Percentiles rank a stretch among this genome's conserved stretches.
Conservation (phyloP, 73 alveolate species). For the Urostyla sp. region DNA sequence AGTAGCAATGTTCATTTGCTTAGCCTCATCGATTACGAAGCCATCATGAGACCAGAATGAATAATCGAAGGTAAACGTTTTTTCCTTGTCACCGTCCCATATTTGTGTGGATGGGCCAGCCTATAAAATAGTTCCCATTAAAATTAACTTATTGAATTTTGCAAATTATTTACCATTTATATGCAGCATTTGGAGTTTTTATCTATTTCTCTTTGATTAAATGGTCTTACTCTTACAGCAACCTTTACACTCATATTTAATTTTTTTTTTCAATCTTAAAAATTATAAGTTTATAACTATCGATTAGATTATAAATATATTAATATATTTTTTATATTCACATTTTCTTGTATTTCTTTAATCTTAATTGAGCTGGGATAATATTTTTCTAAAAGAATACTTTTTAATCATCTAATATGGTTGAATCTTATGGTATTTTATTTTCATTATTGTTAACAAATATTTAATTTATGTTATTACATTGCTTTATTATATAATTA, state of each 20-base stretch:
- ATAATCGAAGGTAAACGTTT: conserved; percentile 80
- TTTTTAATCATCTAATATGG: no score
- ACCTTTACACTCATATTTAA: conserved; percentile 69
- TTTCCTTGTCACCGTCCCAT: conserved; percentile 64
- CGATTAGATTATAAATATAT: no score
- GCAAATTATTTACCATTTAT: conserved; percentile 72
- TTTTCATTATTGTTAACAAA: background rate
- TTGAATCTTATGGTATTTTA: no score
- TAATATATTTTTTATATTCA: no score
- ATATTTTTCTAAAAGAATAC: no score
- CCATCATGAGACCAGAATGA: conserved; percentile 90
- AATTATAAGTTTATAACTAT: no score
- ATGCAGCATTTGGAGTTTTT: conserved; percentile 76
- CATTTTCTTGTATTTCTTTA: no score
- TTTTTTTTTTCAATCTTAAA: background rate
- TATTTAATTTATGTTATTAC: background rate
- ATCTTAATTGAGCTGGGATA: no score
- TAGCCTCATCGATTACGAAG: conserved; percentile 64
- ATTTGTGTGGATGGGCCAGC: conserved; percentile 81
- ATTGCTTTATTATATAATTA: background rate
- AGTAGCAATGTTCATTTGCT: conserved; percentile 45
- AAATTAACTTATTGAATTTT: background rate
- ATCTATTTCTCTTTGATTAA: conserved; percentile 65
- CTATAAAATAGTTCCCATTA: conserved; percentile 22
- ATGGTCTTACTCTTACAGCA: conserved; percentile 81